Evolutionary conservation across 2,329 filamentous ascomycete genomes (phyloP).

Genomic region (Fusarium tjaetaba): DNA sequence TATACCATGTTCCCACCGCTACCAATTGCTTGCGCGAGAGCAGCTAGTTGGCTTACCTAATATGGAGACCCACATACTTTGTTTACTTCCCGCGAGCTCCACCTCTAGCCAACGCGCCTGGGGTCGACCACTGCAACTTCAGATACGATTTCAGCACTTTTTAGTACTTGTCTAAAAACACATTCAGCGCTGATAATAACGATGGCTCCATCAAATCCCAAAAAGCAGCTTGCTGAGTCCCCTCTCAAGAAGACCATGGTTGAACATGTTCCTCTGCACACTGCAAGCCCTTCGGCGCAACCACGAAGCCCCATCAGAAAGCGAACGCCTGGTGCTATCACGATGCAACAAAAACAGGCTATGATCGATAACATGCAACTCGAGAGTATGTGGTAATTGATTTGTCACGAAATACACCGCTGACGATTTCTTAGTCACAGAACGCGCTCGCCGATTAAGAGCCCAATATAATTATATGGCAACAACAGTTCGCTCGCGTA

Average conservation of each 20-base stretch:
- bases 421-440: slow-evolving; percentile 70
- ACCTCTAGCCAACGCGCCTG: slow-evolving; percentile 37
- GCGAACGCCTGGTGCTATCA: slow-evolving; percentile 66
- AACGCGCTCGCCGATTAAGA: slow-evolving; percentile 85
- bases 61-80: slow-evolving; percentile 30
- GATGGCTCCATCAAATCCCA: slow-evolving; percentile 60
- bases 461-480: slow-evolving; percentile 91
- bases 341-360: slow-evolving; percentile 80
- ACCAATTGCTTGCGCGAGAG: slow-evolving; percentile 36
- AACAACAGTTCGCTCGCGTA: slow-evolving; percentile 82
- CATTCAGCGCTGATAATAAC: slow-evolving; percentile 33
- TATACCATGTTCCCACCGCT: slow-evolving; percentile 16
- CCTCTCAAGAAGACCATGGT: slow-evolving; percentile 31
- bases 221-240: slow-evolving; percentile 41
- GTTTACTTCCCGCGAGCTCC: slow-evolving; percentile 44
- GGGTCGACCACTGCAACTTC: slow-evolving; percentile 31
- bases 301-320: slow-evolving; percentile 71
- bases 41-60: slow-evolving; percentile 43
- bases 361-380: slow-evolving; percentile 90
- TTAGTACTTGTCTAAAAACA: slow-evolving; percentile 14
- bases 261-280: slow-evolving; percentile 38
- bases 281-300: slow-evolving; percentile 51
- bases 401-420: slow-evolving; percentile 24
- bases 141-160: slow-evolving; percentile 16
- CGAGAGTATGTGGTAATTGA: slow-evolving; percentile 70